Evolutionary conservation across 2,329 filamentous ascomycete species (phyloP).

Genomic region (Pseudodiploospora longispora): DNA sequence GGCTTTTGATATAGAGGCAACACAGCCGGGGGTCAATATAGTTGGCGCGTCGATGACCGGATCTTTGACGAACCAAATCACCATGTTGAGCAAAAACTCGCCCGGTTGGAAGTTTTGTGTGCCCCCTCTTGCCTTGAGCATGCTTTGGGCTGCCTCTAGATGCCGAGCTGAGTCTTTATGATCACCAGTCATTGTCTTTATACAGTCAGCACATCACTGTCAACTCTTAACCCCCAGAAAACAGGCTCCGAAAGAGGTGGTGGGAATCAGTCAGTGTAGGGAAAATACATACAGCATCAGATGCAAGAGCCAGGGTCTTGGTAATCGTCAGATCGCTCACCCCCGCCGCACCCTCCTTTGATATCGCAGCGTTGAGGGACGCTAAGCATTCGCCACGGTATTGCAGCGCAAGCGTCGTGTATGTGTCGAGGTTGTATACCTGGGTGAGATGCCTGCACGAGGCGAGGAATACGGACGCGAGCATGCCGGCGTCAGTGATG

Average conservation of each 20-base stretch:
- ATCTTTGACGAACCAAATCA: constrained; percentile 7
- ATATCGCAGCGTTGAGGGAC: constrained; percentile 6
- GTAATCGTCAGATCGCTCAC: constrained; percentile 14
- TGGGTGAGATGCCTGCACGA: constrained; percentile 11
- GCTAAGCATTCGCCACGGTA: constrained; percentile 12
- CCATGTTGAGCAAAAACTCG: constrained; percentile 2
- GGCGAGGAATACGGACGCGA: constrained; percentile 12
- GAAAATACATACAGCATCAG: constrained; percentile 4
- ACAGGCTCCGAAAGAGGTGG: neutral
- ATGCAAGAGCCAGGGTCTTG: constrained; percentile 11
- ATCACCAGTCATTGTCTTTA: neutral
- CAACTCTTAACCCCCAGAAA: neutral
- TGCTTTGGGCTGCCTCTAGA: constrained; percentile 1
- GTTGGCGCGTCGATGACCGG: neutral
- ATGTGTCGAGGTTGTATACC: constrained; percentile 5
- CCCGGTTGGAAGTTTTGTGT: neutral
- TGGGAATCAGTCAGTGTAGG: neutral
- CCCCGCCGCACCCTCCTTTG: constrained; percentile 2
- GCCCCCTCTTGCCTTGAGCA: constrained; percentile 4
- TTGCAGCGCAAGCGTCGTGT: neutral
- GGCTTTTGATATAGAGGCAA: no score
- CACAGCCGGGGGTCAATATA: no score
- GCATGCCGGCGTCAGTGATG: constrained; percentile 13
- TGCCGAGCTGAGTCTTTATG: neutral
- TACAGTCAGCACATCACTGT: neutral